Evolutionary conservation across 805 yeast species (phyloP).

Genomic region (Pichia kluyveri): DNA sequence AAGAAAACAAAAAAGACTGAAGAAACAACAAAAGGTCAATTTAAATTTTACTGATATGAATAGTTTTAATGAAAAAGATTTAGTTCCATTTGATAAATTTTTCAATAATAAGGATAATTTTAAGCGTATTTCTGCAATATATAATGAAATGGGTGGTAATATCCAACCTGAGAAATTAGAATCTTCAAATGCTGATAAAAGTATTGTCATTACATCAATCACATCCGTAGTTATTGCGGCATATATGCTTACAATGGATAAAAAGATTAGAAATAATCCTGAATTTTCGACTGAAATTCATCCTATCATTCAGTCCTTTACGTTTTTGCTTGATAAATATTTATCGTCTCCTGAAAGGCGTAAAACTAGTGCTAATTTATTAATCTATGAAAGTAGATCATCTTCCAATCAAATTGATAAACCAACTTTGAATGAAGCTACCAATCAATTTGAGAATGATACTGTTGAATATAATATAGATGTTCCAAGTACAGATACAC

Average conservation of each 20-base stretch:
- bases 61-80: constrained; percentile 4
- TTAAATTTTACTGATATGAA: constrained; percentile 6
- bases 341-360: neutral
- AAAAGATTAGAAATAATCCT: constrained; percentile 7
- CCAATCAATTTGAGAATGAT: too few relatives aligned
- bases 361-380: neutral
- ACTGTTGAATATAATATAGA: too few relatives aligned
- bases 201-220: constrained; percentile 19
- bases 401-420: too few relatives aligned
- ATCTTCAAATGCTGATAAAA: constrained; percentile 12
- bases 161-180: constrained; percentile 6
- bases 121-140: constrained; percentile 10
- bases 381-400: neutral
- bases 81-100: constrained; percentile 4
- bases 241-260: constrained; percentile 10
- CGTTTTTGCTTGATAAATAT: constrained; percentile 17
- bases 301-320: constrained; percentile 23
- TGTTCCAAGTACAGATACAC: too few relatives aligned
- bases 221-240: constrained; percentile 18
- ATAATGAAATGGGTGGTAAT: constrained; percentile 31
- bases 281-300: constrained; percentile 9
- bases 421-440: too few relatives aligned
- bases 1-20: constrained; percentile 52
- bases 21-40: constrained; percentile 31
- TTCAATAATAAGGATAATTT: constrained; percentile 6